Evolutionary conservation across 1,284 basidiomycete genomes (phyloP).

Genomic region (Marasmius tenuissimus): DNA sequence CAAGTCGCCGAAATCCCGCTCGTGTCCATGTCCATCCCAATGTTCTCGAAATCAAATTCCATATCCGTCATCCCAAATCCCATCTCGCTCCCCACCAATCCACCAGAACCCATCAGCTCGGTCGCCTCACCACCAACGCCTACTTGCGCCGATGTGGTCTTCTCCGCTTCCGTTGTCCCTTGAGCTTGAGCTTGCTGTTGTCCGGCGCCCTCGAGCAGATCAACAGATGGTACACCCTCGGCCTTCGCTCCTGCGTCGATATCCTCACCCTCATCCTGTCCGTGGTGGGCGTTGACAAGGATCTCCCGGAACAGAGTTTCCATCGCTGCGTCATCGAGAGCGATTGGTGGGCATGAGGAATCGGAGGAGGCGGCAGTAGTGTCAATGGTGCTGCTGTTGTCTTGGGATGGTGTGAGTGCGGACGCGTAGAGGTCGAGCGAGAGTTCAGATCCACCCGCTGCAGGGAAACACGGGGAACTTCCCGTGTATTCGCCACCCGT

Average conservation of each 20-base stretch:
- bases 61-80: background rate
- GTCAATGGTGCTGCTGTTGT: constrained; percentile 6
- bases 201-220: constrained; percentile 3
- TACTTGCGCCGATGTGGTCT: background rate
- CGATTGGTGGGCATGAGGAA: constrained; percentile 4
- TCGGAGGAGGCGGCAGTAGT: background rate
- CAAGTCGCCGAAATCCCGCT: background rate
- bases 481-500: constrained; percentile 84
- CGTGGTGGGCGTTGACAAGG: constrained; percentile 17
- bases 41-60: background rate
- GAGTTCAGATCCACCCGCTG: constrained; percentile 74
- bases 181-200: background rate
- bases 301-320: constrained; percentile 68
- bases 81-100: background rate
- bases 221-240: constrained; percentile 27
- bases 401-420: background rate
- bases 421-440: constrained; percentile 22
- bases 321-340: constrained; percentile 56
- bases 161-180: background rate
- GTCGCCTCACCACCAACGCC: background rate
- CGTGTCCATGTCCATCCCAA: background rate
- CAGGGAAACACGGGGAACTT: constrained; percentile 63
- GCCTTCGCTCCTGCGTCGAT: constrained; percentile 33
- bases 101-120: background rate
- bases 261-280: background rate